phyloP scores from a whole-genome alignment of 2,329 filamentous ascomycete species.

The Phaeomoniella chlamydospora region DNA sequence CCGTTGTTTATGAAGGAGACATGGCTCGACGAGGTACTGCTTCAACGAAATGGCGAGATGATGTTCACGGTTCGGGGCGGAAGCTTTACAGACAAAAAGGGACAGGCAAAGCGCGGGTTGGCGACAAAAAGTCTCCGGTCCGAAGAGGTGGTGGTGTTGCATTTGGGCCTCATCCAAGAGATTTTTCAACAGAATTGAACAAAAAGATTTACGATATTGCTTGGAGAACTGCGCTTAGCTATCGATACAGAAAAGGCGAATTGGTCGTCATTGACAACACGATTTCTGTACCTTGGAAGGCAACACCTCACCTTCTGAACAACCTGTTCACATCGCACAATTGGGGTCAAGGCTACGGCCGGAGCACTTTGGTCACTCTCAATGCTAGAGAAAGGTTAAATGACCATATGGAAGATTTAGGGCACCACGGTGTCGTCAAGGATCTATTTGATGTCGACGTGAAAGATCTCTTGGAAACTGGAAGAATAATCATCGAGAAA shows the following conservation, averaged over 20 bases:
- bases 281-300: conserved; percentile 44
- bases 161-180: conserved; percentile 80
- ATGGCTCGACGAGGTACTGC: conserved; percentile 76
- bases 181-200: conserved; percentile 74
- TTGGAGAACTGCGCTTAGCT: conserved; percentile 85
- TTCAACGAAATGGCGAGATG: conserved; percentile 62
- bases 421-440: conserved; percentile 54
- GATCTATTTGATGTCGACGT: conserved; percentile 75
- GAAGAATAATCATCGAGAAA: conserved; percentile 76
- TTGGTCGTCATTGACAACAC: conserved; percentile 74
- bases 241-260: conserved; percentile 77
- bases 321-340: conserved; percentile 57
- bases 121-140: conserved; percentile 69
- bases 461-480: conserved; percentile 79
- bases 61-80: conserved; percentile 68
- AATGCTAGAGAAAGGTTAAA: conserved; percentile 2
- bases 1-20: conserved; percentile 86
- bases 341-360: conserved; percentile 52
- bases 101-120: conserved; percentile 61
- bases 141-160: conserved; percentile 72
- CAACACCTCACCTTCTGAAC: conserved; percentile 42
- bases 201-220: conserved; percentile 90
- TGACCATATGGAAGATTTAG: conserved; percentile 39
- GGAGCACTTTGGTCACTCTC: conserved; percentile 62
- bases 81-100: conserved; percentile 87